phyloP scores from a whole-genome alignment of 108 stramenopile species.

The Skeletonema potamos region DNA sequence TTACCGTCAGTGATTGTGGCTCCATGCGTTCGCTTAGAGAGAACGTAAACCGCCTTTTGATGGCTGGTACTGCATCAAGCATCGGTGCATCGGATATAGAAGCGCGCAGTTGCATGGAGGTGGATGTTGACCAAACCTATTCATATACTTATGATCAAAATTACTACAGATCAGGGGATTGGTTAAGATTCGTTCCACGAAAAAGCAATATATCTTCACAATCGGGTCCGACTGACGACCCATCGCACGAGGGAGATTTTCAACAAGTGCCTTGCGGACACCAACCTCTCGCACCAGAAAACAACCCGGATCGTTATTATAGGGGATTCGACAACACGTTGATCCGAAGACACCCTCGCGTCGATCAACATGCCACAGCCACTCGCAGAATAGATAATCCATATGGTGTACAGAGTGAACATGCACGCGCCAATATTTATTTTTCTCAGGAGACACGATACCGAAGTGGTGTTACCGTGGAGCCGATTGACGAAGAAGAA shows the following conservation, averaged over 20 bases:
- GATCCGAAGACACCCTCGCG: conserved; percentile 17
- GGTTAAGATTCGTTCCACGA: neutral
- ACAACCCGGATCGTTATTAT: conserved; percentile 20
- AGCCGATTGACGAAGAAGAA: conserved; percentile 33
- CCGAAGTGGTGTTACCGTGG: conserved; percentile 8
- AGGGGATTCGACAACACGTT: conserved; percentile 38
- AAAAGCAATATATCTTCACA: neutral
- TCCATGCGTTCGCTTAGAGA: neutral
- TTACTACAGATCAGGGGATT: conserved; percentile 3
- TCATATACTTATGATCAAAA: neutral
- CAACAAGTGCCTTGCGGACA: neutral
- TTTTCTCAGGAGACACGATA: neutral
- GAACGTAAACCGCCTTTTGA: neutral
- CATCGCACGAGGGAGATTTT: neutral
- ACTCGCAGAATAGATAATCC: conserved; percentile 2
- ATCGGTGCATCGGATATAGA: neutral
- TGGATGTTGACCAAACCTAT: neutral
- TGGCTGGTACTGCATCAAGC: neutral
- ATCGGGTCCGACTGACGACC: neutral
- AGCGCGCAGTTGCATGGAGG: neutral
- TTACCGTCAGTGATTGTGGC: neutral
- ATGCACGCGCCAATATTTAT: neutral
- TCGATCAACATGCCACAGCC: neutral
- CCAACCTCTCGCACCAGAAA: neutral
- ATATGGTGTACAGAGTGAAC: neutral